Conservation (phyloP, 1,139 yeast genomes). For the Zygosaccharomyces pseudobailii region DNA sequence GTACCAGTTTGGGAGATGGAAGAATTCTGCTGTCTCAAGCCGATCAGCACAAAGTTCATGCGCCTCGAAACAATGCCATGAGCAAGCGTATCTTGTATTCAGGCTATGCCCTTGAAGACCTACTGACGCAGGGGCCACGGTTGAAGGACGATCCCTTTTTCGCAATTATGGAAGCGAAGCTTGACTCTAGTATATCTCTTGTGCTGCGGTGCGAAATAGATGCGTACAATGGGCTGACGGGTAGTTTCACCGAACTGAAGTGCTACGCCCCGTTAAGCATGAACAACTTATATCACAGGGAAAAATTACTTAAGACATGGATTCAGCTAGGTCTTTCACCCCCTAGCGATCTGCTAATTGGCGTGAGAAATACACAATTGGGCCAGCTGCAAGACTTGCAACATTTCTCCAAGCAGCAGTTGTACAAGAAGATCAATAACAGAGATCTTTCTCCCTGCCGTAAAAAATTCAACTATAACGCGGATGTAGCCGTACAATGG, state of each 20-base stretch:
- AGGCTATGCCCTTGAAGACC: slow-evolving; percentile 32
- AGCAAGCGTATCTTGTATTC: slow-evolving; percentile 25
- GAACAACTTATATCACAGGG: slow-evolving; percentile 23
- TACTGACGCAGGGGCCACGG: slow-evolving; percentile 7
- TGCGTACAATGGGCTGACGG: slow-evolving; percentile 20
- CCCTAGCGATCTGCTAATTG: slow-evolving; percentile 27
- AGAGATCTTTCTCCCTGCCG: slow-evolving; percentile 12
- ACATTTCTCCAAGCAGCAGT: slow-evolving; percentile 18
- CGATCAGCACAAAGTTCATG: slow-evolving; percentile 5
- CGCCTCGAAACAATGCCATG: slow-evolving; percentile 11
- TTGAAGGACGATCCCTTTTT: slow-evolving; percentile 14
- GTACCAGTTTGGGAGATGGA: slow-evolving; percentile 18
- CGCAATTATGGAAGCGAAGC: slow-evolving; percentile 24
- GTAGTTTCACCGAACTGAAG: slow-evolving; percentile 29
- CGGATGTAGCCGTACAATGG: slow-evolving; percentile 30
- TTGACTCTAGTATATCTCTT: slow-evolving; percentile 19
- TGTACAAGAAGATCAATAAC: slow-evolving; percentile 20
- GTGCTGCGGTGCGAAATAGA: slow-evolving; percentile 33
- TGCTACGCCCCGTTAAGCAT: slow-evolving; percentile 26
- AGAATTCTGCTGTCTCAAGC: slow-evolving; percentile 21
- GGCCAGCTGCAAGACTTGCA: slow-evolving; percentile 24
- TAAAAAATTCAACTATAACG: slow-evolving; percentile 23
- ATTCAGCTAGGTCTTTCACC: slow-evolving; percentile 30
- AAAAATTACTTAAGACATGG: slow-evolving; percentile 32
- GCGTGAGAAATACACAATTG: slow-evolving; percentile 24